Conservation (phyloP, 305 asterid genomes). For the Fraxinus paxiana region DNA sequence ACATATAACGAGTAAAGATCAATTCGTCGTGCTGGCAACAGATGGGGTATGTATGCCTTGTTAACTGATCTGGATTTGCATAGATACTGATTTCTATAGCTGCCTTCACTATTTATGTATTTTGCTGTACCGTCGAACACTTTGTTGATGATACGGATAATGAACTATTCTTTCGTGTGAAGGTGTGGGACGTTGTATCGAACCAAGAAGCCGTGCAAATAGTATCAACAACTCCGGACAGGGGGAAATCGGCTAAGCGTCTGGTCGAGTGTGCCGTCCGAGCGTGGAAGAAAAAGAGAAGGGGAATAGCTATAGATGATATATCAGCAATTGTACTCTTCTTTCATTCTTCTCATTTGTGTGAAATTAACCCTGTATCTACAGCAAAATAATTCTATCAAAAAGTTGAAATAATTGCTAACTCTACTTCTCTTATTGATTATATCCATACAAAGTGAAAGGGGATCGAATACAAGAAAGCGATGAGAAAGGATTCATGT, state of each 20-base stretch:
- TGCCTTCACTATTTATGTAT: not conserved
- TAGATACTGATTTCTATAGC: not conserved
- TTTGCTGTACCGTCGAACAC: not conserved
- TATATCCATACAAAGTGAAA: not conserved
- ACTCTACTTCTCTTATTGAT: not conserved
- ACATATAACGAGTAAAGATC: conserved; percentile 62
- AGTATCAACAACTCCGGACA: conserved; percentile 43
- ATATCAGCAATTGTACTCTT: conserved; percentile 84
- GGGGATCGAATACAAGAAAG: not conserved
- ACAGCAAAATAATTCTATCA: conserved; percentile 26
- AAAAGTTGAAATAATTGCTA: not conserved
- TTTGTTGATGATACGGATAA: not conserved
- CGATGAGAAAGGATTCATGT: not conserved
- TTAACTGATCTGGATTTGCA: not conserved
- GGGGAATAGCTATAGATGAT: conserved; percentile 84
- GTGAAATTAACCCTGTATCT: conserved; percentile 37
- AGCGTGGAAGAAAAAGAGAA: conserved; percentile 79
- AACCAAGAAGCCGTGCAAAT: conserved; percentile 83
- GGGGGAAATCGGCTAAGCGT: conserved; percentile 65
- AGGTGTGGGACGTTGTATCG: conserved; percentile 96
- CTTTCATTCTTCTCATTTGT: conserved; percentile 47
- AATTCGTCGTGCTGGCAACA: conserved; percentile 76
- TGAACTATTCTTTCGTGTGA: not conserved
- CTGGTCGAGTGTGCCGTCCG: conserved; percentile 65
- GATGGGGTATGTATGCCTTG: conserved; percentile 69